Conservation (phyloP, 371 early-diverging fungal species). For the Rhizopus microsporus region DNA sequence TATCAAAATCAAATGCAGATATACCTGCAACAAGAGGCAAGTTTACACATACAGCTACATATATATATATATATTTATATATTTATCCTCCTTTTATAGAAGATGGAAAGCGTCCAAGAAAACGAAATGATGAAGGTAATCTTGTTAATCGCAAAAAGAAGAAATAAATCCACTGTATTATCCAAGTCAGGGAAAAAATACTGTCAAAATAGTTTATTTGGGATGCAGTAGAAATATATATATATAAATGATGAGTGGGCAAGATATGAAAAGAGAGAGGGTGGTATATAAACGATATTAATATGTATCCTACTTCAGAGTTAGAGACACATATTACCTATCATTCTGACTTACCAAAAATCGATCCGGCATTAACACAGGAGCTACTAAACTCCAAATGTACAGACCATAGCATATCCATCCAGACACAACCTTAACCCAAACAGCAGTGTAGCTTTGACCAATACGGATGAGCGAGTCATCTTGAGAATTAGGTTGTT, state of each 20-base stretch:
- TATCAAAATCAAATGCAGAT: neutral
- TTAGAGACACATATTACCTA: neutral
- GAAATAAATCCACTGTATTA: slow-evolving; percentile 1
- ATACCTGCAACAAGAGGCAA: slow-evolving; percentile 17
- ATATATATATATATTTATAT: neutral
- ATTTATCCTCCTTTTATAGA: slow-evolving; percentile 12
- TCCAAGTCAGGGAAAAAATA: no score
- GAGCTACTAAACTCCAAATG: slow-evolving; percentile 86
- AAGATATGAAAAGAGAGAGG: no score
- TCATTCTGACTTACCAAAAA: slow-evolving; percentile 36
- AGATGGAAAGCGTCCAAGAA: slow-evolving; percentile 30
- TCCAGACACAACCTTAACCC: slow-evolving; percentile 90
- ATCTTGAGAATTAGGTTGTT: slow-evolving; percentile 23
- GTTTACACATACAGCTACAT: neutral
- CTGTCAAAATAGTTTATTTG: no score
- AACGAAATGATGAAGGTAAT: slow-evolving; percentile 8
- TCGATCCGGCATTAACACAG: slow-evolving; percentile 84
- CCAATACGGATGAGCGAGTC: slow-evolving; percentile 74
- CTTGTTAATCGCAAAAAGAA: neutral
- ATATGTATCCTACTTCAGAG: neutral
- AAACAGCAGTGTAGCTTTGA: slow-evolving; percentile 85
- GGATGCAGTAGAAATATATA: no score
- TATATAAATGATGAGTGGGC: no score
- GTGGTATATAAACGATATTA: neutral
- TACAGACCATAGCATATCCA: slow-evolving; percentile 86